phyloP scores from a whole-genome alignment of 2,329 filamentous ascomycete genomes.

The Leptographium wingfieldii region DNA sequence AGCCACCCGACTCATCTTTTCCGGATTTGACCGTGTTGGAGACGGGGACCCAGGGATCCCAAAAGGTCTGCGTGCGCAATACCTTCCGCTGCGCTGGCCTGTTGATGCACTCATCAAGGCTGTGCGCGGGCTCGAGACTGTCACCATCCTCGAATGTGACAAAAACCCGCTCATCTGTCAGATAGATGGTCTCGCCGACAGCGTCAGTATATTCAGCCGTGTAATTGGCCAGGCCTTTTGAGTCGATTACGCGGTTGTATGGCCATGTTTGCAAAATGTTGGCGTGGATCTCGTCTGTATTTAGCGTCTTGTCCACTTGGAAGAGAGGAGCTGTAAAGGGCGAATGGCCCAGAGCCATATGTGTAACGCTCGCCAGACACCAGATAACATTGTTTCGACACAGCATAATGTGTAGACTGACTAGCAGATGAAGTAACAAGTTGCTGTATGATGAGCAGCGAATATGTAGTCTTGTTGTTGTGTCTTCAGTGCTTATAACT shows the following conservation, averaged over 20 bases:
- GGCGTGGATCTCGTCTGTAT: background rate
- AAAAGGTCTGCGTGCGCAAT: background rate
- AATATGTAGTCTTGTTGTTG: background rate
- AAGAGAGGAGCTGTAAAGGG: background rate
- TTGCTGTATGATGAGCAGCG: background rate
- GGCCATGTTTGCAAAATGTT: background rate
- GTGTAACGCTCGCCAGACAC: background rate
- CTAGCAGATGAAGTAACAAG: background rate
- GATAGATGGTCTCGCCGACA: background rate
- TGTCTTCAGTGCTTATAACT: too few relatives aligned
- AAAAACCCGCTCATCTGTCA: background rate
- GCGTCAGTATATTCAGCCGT: background rate
- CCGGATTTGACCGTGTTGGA: background rate
- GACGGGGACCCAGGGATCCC: background rate
- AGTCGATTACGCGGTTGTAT: background rate
- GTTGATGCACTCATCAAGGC: background rate
- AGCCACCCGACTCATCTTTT: background rate
- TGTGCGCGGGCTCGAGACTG: background rate
- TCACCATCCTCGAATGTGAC: background rate
- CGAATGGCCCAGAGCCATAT: background rate
- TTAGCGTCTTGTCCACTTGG: background rate
- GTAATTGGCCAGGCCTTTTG: background rate
- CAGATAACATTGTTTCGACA: background rate
- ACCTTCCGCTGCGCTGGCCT: background rate
- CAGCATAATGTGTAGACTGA: background rate